Evolutionary conservation across 1,284 basidiomycete species (phyloP).

Genomic region (Cutaneotrichosporon spelunceum): DNA sequence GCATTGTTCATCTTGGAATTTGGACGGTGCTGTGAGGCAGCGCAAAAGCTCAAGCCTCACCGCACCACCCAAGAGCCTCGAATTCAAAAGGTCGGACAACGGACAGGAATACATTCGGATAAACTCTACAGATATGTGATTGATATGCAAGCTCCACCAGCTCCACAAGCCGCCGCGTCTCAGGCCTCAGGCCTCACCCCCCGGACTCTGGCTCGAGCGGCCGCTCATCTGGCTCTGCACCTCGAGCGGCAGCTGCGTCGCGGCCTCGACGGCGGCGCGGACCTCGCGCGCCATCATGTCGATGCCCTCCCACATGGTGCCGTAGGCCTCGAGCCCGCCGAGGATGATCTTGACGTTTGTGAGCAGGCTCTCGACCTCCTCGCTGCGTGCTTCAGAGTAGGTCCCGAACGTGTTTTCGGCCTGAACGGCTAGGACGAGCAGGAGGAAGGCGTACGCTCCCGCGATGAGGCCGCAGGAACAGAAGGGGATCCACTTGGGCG

Average conservation of each 20-base stretch:
- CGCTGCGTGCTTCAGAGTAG: constrained; percentile 27
- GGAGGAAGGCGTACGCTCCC: constrained; percentile 49
- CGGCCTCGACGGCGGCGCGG: constrained; percentile 22
- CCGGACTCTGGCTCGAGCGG: constrained; percentile 6
- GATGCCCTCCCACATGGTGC: constrained; percentile 52
- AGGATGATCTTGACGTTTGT: constrained; percentile 52
- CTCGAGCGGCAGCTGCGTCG: constrained; percentile 15
- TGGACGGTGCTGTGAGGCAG: neutral
- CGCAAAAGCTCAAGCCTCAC: too few relatives aligned
- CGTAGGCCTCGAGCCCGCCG: constrained; percentile 52
- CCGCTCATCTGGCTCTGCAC: constrained; percentile 20
- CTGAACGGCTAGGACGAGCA: constrained; percentile 51
- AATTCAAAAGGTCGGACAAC: too few relatives aligned
- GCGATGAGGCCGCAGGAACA: constrained; percentile 52
- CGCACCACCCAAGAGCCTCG: too few relatives aligned
- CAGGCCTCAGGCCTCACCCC: too few relatives aligned
- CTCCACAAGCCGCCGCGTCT: too few relatives aligned
- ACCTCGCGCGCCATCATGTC: constrained; percentile 51
- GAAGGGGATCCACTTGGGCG: constrained; percentile 52
- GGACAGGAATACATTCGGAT: too few relatives aligned
- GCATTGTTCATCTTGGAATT: too few relatives aligned
- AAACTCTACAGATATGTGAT: too few relatives aligned
- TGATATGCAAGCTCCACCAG: too few relatives aligned
- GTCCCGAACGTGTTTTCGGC: constrained; percentile 41
- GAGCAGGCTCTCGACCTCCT: constrained; percentile 48